Conservation (phyloP, 164 flowering plant genomes). For the Cinnamomum chago region DNA sequence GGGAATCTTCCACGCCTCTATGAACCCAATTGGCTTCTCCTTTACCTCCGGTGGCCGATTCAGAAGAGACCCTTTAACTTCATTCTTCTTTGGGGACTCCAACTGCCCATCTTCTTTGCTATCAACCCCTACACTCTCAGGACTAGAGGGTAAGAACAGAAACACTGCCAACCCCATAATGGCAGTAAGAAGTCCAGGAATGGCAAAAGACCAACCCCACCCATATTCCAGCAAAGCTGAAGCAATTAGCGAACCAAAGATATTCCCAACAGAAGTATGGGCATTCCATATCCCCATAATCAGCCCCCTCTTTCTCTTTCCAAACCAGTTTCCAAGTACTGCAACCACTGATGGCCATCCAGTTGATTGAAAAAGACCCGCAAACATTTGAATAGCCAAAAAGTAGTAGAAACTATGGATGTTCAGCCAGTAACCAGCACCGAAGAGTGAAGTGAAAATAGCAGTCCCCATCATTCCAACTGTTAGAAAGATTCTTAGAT, state of each 20-base stretch:
- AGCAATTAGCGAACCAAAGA: constrained; percentile 73
- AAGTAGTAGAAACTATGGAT: constrained; percentile 61
- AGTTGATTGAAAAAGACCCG: constrained; percentile 81
- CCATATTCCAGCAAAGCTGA: constrained; percentile 64
- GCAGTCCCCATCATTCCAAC: constrained; percentile 87
- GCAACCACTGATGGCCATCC: constrained; percentile 98
- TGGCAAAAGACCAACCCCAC: constrained; percentile 92
- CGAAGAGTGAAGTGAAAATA: constrained; percentile 58
- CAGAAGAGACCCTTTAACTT: constrained; percentile 40
- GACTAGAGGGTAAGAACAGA: constrained; percentile 60
- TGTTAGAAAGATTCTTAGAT: constrained; percentile 64
- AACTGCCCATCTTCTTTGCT: constrained; percentile 34
- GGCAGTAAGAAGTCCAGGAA: constrained; percentile 63
- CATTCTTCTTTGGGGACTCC: constrained; percentile 32
- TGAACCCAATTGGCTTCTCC: constrained; percentile 61
- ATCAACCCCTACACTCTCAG: constrained; percentile 54
- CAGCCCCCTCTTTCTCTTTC: constrained; percentile 77
- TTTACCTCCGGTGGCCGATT: constrained; percentile 12
- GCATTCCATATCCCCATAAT: constrained; percentile 97
- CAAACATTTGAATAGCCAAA: constrained; percentile 62
- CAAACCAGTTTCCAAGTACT: constrained; percentile 89
- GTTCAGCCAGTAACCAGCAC: constrained; percentile 70
- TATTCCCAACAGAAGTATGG: constrained; percentile 86
- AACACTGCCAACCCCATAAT: constrained; percentile 54
- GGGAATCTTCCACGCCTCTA: constrained; percentile 90